Conservation (phyloP, 306 rosid species). For the Quillaja saponaria region DNA sequence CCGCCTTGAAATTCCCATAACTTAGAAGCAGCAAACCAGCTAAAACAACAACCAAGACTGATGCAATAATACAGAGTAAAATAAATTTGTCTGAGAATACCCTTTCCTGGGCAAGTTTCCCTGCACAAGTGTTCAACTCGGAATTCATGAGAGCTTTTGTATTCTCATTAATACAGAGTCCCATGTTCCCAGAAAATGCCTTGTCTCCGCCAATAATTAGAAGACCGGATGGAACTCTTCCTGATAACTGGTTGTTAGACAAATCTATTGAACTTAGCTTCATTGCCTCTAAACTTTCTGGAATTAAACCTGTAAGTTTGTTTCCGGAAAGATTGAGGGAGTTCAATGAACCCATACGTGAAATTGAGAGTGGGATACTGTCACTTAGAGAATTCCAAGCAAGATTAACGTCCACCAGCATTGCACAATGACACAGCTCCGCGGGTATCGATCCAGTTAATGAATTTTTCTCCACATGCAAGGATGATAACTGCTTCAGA, state of each 20-base stretch:
- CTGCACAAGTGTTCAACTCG: slow-evolving; percentile 49
- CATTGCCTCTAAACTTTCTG: slow-evolving; percentile 59
- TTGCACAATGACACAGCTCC: slow-evolving; percentile 62
- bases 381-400: slow-evolving; percentile 72
- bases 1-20: slow-evolving; percentile 48
- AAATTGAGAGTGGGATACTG: slow-evolving; percentile 61
- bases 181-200: slow-evolving; percentile 69
- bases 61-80: slow-evolving; percentile 49
- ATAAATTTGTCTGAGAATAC: slow-evolving; percentile 43
- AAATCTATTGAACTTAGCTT: slow-evolving; percentile 83
- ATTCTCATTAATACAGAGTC: slow-evolving; percentile 65
- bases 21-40: slow-evolving; percentile 53
- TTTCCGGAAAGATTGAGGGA: slow-evolving; percentile 74
- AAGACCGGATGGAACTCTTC: slow-evolving; percentile 67
- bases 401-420: slow-evolving; percentile 80
- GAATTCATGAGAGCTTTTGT: slow-evolving; percentile 39
- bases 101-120: slow-evolving; percentile 33
- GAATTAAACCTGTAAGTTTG: slow-evolving; percentile 68
- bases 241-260: slow-evolving; percentile 68
- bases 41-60: slow-evolving; percentile 44
- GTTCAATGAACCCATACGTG: slow-evolving; percentile 73
- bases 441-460: slow-evolving; percentile 68
- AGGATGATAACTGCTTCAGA: slow-evolving; percentile 67
- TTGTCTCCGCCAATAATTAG: slow-evolving; percentile 67
- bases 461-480: slow-evolving; percentile 73